Percentiles rank a stretch among this genome's conserved stretches.
phyloP scores from a whole-genome alignment of 331 rosid species.

The Acacia concinna region DNA sequence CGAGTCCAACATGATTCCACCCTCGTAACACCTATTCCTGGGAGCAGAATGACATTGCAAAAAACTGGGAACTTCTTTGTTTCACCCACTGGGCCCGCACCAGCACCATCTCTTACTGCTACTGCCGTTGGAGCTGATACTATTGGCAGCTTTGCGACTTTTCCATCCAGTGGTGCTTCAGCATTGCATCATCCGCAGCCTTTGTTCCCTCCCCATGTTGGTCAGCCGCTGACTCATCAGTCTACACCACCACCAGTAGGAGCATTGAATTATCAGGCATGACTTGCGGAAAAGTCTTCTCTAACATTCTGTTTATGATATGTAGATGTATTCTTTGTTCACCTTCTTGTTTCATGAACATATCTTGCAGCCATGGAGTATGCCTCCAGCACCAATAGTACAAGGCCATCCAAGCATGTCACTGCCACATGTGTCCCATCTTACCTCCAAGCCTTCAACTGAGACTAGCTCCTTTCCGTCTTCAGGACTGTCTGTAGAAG shows the following conservation, averaged over 20 bases:
- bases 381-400: slow-evolving; percentile 33
- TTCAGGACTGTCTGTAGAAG: slow-evolving; percentile 51
- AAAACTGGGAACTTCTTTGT: slow-evolving; percentile 37
- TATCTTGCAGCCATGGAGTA: slow-evolving; percentile 56
- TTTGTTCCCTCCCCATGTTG: slow-evolving; percentile 47
- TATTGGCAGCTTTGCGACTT: slow-evolving; percentile 44
- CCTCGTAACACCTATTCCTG: slow-evolving; percentile 37
- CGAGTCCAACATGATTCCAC: slow-evolving; percentile 44
- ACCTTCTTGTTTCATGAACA: slow-evolving; percentile 33
- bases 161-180: slow-evolving; percentile 56
- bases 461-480: slow-evolving; percentile 35
- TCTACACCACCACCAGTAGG: slow-evolving; percentile 46
- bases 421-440: slow-evolving; percentile 47
- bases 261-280: slow-evolving; percentile 62
- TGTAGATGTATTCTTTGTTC: slow-evolving; percentile 26
- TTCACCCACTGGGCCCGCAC: slow-evolving; percentile 43
- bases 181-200: slow-evolving; percentile 55
- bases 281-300: slow-evolving; percentile 30
- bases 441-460: slow-evolving; percentile 38
- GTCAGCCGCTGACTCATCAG: slow-evolving; percentile 53
- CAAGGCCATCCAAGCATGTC: slow-evolving; percentile 53
- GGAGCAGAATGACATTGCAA: slow-evolving; percentile 35
- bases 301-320: slow-evolving; percentile 26
- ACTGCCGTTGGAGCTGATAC: slow-evolving; percentile 51
- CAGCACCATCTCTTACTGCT: slow-evolving; percentile 36